A percentile compares a stretch with the other conserved stretches of the same genome.
Evolutionary conservation across 2,329 filamentous ascomycete species (phyloP).

Genomic region (Aspergillus uvarum): DNA sequence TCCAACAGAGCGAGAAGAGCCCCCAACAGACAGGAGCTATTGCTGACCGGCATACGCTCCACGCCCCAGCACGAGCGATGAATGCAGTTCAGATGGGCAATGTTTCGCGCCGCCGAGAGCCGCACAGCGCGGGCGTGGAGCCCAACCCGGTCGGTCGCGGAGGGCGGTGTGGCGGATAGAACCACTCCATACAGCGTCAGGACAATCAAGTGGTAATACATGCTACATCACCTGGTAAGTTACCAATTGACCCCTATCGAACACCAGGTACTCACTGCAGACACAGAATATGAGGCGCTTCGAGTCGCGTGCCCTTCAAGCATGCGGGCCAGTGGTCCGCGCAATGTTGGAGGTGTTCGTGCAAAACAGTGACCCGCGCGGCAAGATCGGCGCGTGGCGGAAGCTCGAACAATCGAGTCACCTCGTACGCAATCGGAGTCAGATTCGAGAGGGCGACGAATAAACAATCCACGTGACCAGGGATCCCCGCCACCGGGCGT

Average conservation of each 20-base stretch:
- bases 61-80: slow-evolving; percentile 31
- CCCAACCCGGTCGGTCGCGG: slow-evolving; percentile 10
- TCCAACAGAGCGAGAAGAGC: slow-evolving; percentile 31
- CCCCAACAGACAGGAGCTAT: slow-evolving; percentile 31
- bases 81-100: slow-evolving; percentile 27
- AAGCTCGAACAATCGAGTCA: slow-evolving; percentile 18
- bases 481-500: slow-evolving; percentile 6
- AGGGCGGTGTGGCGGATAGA: neutral
- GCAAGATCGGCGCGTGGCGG: slow-evolving; percentile 15
- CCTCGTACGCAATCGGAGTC: slow-evolving; percentile 22
- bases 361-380: slow-evolving; percentile 13
- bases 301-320: slow-evolving; percentile 10
- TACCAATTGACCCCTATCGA: rapidly evolving
- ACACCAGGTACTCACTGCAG: slow-evolving; percentile 21
- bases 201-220: slow-evolving; percentile 41
- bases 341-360: slow-evolving; percentile 21
- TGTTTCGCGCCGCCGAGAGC: slow-evolving; percentile 27
- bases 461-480: slow-evolving; percentile 21
- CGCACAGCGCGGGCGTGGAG: slow-evolving; percentile 18
- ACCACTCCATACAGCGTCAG: slow-evolving; percentile 31
- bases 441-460: slow-evolving; percentile 22
- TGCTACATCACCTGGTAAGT: slow-evolving; percentile 23
- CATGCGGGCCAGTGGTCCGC: slow-evolving; percentile 12
- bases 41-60: slow-evolving; percentile 33
- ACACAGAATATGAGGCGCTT: slow-evolving; percentile 24